Conservation (phyloP, 2,329 filamentous ascomycete genomes). For the Aspergillus uvarum region DNA sequence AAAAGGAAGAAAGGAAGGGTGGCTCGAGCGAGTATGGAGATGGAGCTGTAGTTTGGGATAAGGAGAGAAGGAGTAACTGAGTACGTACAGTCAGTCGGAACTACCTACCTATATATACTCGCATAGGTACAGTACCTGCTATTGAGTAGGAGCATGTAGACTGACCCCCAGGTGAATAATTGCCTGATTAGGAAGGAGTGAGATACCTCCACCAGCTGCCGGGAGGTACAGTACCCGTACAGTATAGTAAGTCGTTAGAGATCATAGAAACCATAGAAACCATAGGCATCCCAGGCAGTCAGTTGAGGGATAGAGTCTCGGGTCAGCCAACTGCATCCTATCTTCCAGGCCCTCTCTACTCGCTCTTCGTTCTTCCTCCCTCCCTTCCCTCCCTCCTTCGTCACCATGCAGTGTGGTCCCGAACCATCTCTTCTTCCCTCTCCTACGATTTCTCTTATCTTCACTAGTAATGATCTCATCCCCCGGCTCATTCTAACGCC, state of each 20-base stretch:
- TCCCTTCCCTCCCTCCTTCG: neutral
- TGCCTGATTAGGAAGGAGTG: neutral
- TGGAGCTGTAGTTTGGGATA: neutral
- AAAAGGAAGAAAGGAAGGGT: neutral
- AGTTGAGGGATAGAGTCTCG: no score
- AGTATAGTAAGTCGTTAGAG: no score
- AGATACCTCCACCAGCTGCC: no score
- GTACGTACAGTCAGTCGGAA: no score
- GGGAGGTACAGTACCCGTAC: no score
- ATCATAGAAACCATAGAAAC: no score
- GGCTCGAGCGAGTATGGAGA: neutral
- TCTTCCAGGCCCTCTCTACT: no score
- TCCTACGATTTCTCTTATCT: neutral
- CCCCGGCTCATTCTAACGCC: neutral
- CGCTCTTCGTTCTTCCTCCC: neutral
- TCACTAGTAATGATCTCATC: neutral
- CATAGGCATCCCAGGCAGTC: no score
- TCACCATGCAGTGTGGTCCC: neutral
- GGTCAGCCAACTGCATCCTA: no score
- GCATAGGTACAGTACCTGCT: no score
- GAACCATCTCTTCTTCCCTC: neutral
- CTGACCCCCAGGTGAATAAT: neutral
- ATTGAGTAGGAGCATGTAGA: neutral
- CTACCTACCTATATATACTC: no score
- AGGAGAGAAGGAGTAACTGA: neutral